Percentiles rank a stretch among this genome's conserved stretches.
Conservation (phyloP, 768 basidiomycete species). For the Pleurotus djamor region DNA sequence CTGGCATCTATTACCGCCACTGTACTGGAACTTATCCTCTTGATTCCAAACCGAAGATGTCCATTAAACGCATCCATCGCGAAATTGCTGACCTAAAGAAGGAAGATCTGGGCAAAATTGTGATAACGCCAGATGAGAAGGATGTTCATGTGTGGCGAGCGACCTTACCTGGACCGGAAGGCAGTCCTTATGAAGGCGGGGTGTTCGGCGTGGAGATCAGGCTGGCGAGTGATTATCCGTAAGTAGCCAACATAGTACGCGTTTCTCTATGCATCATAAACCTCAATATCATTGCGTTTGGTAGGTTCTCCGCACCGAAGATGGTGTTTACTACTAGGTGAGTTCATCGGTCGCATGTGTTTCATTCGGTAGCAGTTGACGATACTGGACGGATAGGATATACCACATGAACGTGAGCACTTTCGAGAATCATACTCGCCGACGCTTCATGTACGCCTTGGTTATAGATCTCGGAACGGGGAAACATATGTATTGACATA, state of each 20-base stretch:
- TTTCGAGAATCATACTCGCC: too few species aligned
- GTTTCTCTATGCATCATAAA: too few species aligned
- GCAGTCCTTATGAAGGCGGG: slow-evolving; percentile 81
- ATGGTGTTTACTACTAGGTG: slow-evolving; percentile 77
- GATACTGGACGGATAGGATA: slow-evolving; percentile 43
- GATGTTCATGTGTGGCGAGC: slow-evolving; percentile 75
- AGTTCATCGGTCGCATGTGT: too few species aligned
- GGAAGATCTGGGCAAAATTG: slow-evolving; percentile 77
- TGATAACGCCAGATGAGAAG: slow-evolving; percentile 61
- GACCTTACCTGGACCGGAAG: slow-evolving; percentile 78
- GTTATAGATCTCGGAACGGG: slow-evolving; percentile 65
- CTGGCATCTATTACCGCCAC: too few species aligned
- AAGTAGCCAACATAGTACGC: too few species aligned
- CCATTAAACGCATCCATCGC: slow-evolving; percentile 80
- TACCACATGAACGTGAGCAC: slow-evolving; percentile 93
- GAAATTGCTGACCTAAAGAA: slow-evolving; percentile 81
- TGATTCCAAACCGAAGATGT: slow-evolving; percentile 41
- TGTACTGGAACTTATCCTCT: too few species aligned
- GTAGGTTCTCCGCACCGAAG: slow-evolving; percentile 79
- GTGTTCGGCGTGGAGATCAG: slow-evolving; percentile 66
- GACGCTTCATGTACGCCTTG: too few species aligned
- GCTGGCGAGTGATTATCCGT: slow-evolving; percentile 81
- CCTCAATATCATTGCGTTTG: too few species aligned
- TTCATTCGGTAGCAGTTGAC: not conserved
- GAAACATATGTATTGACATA: slow-evolving; percentile 85